phyloP scores from a whole-genome alignment of 768 basidiomycete species.

The Ephemerocybe angulata region DNA sequence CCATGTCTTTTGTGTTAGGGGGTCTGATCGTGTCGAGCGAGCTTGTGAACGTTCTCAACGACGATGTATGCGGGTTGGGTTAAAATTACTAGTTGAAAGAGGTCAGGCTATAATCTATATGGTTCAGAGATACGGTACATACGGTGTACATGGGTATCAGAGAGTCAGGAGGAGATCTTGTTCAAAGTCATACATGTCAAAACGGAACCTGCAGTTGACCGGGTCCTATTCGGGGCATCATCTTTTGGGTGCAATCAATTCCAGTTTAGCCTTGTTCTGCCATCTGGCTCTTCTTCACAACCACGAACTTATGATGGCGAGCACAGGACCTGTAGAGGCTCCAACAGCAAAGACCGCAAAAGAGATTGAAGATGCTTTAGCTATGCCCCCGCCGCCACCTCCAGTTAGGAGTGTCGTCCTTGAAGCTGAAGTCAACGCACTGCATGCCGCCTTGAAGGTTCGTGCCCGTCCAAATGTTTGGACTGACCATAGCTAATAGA shows the following conservation, averaged over 20 bases:
- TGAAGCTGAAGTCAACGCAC: conserved; percentile 61
- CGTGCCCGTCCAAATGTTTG: not conserved
- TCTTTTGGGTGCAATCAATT: not conserved
- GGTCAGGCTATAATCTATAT: not conserved
- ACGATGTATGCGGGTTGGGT: not conserved
- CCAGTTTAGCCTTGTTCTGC: not conserved
- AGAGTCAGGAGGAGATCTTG: not conserved
- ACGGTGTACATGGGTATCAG: not conserved
- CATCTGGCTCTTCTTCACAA: too few species aligned
- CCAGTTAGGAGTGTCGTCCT: conserved; percentile 43
- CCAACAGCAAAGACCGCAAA: conserved; percentile 11
- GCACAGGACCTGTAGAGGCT: not conserved
- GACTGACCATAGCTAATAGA: not conserved
- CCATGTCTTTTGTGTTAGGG: not conserved
- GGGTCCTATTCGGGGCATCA: too few species aligned
- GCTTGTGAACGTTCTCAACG: too few species aligned
- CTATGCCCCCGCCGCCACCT: conserved; percentile 52
- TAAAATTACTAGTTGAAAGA: not conserved
- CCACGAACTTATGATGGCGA: not conserved
- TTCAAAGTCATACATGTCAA: not conserved
- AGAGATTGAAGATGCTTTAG: conserved; percentile 29
- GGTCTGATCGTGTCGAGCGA: not conserved
- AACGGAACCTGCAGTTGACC: not conserved
- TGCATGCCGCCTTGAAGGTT: conserved; percentile 59
- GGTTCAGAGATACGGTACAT: not conserved